Base-by-base conservation (phyloP, 2,329 filamentous ascomycete genomes). In the Cryphonectria japonica region DNA sequence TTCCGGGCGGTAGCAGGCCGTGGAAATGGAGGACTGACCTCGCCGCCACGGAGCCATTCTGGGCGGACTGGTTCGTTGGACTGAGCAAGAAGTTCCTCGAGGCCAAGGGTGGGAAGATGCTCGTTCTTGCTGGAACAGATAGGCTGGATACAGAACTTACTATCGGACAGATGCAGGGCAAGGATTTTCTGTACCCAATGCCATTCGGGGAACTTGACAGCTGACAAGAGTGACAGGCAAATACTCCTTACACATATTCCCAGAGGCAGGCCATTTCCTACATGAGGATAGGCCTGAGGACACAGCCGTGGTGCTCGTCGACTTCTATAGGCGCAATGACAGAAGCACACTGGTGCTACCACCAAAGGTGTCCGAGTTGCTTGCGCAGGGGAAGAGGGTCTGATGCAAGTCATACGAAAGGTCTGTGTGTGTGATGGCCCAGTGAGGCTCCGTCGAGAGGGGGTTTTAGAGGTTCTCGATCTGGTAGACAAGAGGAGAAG, bases 121-220 rank as follows among this genome's bases (percentile, higher is more conserved):
- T 98, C 66, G 82, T 98, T 67, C 86, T 98, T 43, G 95, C 95
- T 3, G 95, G 95, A 26, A 97, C 95, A 14, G 95, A 98, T 82
- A 86, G 95, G 65, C 80, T 98, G 70, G 95, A 98, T 79, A 97
- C 93, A 75, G 95, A 97, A 78, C 82, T 98, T 77, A 97, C 93
- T 80, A 97, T 98, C 79, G 95, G 95, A 22, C 95, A 98, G 82
- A 98, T 98, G 95, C 95, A 98, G 85, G 95, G 93, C 92, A 83
- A 76, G 3, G 81, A 78, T 69, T 71, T 65, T 71, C 39, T 41
- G 19, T 14, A 66, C 3, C 43, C 37, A 13, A 37, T 41, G 19
- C 59, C 37, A 41, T 29, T 19, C 5, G n/a, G 26, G n/a, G 14
- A 37, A 37, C 19, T 26, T 62, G 73, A 41, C 16, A 59, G 76